These are phyloP conservation scores for Sporothrix euskadiensis DNA, from an alignment of 2,329 filamentous ascomycete genomes.

Conservation along the genomic window DNA sequence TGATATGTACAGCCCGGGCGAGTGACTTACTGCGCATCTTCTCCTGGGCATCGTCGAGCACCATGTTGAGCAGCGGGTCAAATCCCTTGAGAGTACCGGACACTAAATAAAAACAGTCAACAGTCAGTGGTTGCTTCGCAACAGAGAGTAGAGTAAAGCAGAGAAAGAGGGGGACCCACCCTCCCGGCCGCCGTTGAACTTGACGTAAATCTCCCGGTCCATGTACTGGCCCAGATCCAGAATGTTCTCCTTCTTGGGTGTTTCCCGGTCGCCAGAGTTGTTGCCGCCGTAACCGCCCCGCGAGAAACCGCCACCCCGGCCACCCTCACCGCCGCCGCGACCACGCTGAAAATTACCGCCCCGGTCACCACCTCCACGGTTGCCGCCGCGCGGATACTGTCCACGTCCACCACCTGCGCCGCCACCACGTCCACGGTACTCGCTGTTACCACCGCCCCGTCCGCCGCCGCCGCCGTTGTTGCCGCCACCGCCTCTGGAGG, in stretches of 20 bases:
- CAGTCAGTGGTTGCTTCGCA: conserved; percentile 2
- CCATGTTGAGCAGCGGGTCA: conserved; percentile 96
- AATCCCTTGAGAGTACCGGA: conserved; percentile 90
- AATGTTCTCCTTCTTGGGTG: conserved; percentile 98
- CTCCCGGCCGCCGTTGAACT: conserved; percentile 93
- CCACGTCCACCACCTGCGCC: conserved; percentile 17
- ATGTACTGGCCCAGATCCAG: conserved; percentile 93
- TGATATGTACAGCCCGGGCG: too few species aligned
- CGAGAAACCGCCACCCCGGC: conserved; percentile 27
- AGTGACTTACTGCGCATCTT: conserved; percentile 73
- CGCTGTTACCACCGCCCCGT: conserved; percentile 21
- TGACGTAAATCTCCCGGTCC: conserved; percentile 93
- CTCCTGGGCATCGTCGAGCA: conserved; percentile 92
- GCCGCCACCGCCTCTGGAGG: conserved; percentile 30
- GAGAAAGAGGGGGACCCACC: conserved; percentile 52
- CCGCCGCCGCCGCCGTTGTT: conserved; percentile 22
- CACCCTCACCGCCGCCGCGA: conserved; percentile 39
- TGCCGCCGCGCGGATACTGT: conserved; percentile 30
- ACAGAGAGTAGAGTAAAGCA: neutral
- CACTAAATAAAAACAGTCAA: conserved; percentile 62
- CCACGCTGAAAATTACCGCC: conserved; percentile 44
- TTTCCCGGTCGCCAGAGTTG: conserved; percentile 55
- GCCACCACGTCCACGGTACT: conserved; percentile 21
- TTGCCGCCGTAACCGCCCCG: conserved; percentile 22
- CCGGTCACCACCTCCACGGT: conserved; percentile 50